Evolutionary conservation across 176 grass and related monocot genomes (phyloP).

Genomic region (Bonia amplexicaulis): DNA sequence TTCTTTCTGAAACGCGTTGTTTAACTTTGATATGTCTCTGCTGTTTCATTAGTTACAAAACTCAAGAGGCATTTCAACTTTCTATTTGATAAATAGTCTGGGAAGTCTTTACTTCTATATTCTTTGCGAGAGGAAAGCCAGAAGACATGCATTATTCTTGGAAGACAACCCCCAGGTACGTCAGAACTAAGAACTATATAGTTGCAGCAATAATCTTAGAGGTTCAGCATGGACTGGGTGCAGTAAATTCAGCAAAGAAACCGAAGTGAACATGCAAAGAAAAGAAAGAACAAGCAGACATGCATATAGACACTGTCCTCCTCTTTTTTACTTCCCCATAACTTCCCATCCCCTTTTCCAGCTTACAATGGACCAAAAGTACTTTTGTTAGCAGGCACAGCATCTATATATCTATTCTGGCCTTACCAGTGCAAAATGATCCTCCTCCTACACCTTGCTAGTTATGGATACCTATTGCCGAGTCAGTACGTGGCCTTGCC

Average conservation of each 20-base stretch:
- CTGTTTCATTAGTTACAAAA: neutral
- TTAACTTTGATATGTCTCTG: neutral
- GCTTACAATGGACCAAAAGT: slow-evolving; percentile 48
- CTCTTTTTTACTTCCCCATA: slow-evolving; percentile 25
- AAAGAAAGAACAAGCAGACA: slow-evolving; percentile 20
- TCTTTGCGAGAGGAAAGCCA: neutral
- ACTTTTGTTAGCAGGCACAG: slow-evolving; percentile 40
- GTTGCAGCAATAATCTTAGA: neutral
- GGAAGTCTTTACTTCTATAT: neutral
- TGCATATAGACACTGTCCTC: neutral
- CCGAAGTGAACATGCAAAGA: neutral
- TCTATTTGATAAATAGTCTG: neutral
- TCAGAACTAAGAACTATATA: neutral
- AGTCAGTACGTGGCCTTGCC: slow-evolving; percentile 30
- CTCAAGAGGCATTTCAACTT: neutral
- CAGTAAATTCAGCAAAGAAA: neutral
- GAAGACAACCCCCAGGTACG: neutral
- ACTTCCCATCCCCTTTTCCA: slow-evolving; percentile 38
- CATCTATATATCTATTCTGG: slow-evolving; percentile 50
- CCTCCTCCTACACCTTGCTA: slow-evolving; percentile 42
- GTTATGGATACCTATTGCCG: slow-evolving; percentile 44
- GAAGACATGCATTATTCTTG: neutral
- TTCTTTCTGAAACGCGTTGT: neutral
- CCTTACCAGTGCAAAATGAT: slow-evolving; percentile 35
- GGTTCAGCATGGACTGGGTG: neutral